Evolutionary conservation across 495 filamentous ascomycete genomes (phyloP).

Genomic region (Oleoguttula mirabilis): DNA sequence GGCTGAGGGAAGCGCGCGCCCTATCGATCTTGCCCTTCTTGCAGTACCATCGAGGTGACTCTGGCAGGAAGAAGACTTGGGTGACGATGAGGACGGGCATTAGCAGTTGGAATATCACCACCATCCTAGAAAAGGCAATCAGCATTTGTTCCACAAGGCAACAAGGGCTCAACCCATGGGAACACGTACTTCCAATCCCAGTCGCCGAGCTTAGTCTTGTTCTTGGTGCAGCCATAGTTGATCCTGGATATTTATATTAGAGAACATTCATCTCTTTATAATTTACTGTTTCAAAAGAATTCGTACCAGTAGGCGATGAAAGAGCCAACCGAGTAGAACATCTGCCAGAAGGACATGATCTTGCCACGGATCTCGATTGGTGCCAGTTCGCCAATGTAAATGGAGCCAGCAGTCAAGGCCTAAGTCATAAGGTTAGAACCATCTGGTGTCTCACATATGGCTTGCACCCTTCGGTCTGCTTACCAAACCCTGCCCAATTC

Average conservation of each 20-base stretch:
- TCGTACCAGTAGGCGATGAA: slow-evolving; percentile 48
- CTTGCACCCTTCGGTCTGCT: slow-evolving; percentile 42
- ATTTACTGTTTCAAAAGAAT: too few relatives aligned
- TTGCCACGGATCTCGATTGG: slow-evolving; percentile 47
- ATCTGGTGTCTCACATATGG: too few relatives aligned
- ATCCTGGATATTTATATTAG: slow-evolving; percentile 50
- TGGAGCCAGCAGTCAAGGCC: slow-evolving; percentile 16
- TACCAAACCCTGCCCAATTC: slow-evolving; percentile 48
- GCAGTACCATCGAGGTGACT: slow-evolving; percentile 49
- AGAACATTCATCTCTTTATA: slow-evolving; percentile 42
- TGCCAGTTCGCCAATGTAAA: slow-evolving; percentile 51
- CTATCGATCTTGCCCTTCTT: slow-evolving; percentile 39
- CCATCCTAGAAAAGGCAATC: slow-evolving; percentile 52
- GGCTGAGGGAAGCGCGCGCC: slow-evolving; percentile 37
- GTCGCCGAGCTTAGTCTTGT: slow-evolving; percentile 40
- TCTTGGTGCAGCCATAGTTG: slow-evolving; percentile 43
- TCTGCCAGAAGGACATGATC: slow-evolving; percentile 59
- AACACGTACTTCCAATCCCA: slow-evolving; percentile 53
- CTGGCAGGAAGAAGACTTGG: slow-evolving; percentile 44
- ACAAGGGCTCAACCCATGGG: too few relatives aligned
- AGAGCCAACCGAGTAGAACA: slow-evolving; percentile 52
- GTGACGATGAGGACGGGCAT: slow-evolving; percentile 37
- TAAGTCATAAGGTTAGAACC: too few relatives aligned
- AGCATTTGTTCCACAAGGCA: too few relatives aligned
- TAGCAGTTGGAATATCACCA: slow-evolving; percentile 51